A percentile compares a stretch with the other conserved stretches of the same genome.
Conservation (phyloP, 2,329 filamentous ascomycete genomes). For the Truncatella angustata region DNA sequence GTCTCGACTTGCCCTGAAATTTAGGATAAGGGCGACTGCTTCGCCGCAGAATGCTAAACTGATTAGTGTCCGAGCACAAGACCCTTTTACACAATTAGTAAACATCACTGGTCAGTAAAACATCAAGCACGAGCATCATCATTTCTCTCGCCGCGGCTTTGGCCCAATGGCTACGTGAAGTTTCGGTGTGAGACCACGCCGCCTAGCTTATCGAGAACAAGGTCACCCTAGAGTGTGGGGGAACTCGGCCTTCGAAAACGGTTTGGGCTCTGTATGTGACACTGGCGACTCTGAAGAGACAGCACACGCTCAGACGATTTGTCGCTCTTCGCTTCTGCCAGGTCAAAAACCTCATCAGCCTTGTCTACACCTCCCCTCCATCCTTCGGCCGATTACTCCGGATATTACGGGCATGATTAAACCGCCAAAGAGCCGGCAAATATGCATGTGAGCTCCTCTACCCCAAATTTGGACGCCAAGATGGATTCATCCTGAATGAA, state of each 20-base stretch:
- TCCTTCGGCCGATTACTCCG: background rate
- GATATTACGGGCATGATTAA: background rate
- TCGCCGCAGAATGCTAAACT: too few relatives aligned
- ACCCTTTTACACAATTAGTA: background rate
- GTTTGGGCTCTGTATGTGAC: too few relatives aligned
- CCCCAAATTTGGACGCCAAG: background rate
- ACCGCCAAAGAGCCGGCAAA: background rate
- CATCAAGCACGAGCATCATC: background rate
- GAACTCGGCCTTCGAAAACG: too few relatives aligned
- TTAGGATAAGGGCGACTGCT: too few relatives aligned
- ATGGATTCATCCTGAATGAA: background rate
- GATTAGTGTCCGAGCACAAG: too few relatives aligned
- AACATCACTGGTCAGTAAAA: background rate
- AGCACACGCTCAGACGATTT: background rate
- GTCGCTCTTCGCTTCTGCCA: background rate
- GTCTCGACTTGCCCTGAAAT: conserved; percentile 4
- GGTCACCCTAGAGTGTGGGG: background rate
- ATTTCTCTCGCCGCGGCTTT: background rate
- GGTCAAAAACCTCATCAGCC: background rate
- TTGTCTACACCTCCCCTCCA: too few relatives aligned
- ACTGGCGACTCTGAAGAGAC: background rate
- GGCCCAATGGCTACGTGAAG: background rate
- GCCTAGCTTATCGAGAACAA: background rate
- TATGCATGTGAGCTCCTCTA: background rate
- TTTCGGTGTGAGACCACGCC: background rate